Conservation (phyloP, 345 rosid genomes). For the Rhizophora mangle region DNA sequence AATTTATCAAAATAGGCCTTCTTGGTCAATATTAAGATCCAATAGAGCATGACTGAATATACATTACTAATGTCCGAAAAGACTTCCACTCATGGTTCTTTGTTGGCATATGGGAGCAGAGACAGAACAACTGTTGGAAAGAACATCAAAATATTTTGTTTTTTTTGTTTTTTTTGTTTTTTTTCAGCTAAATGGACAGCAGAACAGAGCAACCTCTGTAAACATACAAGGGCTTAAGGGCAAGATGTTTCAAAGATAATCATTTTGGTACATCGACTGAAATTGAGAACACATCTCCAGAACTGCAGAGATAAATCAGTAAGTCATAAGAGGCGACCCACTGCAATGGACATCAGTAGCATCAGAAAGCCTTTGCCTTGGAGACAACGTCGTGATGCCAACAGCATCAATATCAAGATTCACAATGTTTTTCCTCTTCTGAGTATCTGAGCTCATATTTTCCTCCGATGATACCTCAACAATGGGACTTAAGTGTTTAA, state of each 20-base stretch:
- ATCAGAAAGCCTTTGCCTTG: conserved; percentile 82
- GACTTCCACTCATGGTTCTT: too few species aligned
- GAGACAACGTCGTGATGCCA: conserved; percentile 63
- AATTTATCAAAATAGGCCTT: too few species aligned
- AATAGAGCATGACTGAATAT: too few species aligned
- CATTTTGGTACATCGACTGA: not conserved
- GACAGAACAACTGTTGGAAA: too few species aligned
- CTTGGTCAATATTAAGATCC: too few species aligned
- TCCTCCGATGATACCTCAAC: conserved; percentile 66
- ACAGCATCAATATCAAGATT: conserved; percentile 75
- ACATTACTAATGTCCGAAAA: too few species aligned
- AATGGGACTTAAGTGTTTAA: conserved; percentile 59
- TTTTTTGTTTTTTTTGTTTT: too few species aligned
- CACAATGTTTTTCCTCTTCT: conserved; percentile 71
- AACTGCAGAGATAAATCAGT: conserved; percentile 29
- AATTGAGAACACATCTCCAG: not conserved
- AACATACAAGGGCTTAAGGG: not conserved
- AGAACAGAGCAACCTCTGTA: too few species aligned
- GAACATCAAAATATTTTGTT: too few species aligned
- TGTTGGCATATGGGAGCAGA: too few species aligned
- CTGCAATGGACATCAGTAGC: conserved; percentile 86
- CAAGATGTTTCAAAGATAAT: conserved; percentile 6
- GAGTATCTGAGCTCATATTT: conserved; percentile 50
- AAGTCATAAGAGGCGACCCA: conserved; percentile 88
- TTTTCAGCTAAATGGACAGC: too few species aligned